phyloP scores from a whole-genome alignment of 352 stramenopile genomes.

The Phytophthora sp. region DNA sequence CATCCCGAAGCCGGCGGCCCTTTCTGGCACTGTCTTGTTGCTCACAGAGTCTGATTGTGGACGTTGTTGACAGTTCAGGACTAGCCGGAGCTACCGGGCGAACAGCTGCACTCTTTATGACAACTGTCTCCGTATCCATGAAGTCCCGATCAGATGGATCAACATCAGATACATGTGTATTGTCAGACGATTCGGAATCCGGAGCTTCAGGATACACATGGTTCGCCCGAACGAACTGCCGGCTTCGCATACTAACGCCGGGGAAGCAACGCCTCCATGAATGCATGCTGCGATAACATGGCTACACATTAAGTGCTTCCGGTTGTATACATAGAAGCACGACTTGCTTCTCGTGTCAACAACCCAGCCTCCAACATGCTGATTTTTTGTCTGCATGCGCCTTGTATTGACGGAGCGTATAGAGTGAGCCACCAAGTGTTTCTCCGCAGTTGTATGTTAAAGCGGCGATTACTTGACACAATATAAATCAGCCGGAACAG shows the following conservation, averaged over 20 bases:
- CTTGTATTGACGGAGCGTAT: slow-evolving; percentile 2
- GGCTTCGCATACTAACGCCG: background rate
- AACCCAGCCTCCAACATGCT: background rate
- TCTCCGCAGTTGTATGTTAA: slow-evolving; percentile 3
- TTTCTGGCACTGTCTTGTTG: too few species aligned
- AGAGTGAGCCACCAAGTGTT: background rate
- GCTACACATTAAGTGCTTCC: background rate
- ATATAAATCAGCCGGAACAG: slow-evolving; percentile 5
- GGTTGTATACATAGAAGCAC: background rate
- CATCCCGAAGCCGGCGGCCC: too few species aligned
- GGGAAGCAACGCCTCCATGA: background rate
- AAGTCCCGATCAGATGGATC: too few species aligned
- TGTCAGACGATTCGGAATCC: too few species aligned
- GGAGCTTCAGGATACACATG: too few species aligned
- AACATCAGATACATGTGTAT: too few species aligned
- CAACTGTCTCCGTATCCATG: too few species aligned
- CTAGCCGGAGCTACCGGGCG: too few species aligned
- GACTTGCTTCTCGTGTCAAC: slow-evolving; percentile 10
- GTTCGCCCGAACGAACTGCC: background rate
- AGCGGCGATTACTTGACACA: background rate
- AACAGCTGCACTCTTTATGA: too few species aligned
- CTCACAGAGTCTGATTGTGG: too few species aligned
- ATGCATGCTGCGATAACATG: background rate
- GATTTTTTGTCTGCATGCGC: background rate
- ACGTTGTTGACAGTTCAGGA: too few species aligned